These are phyloP conservation scores for Epichloe aotearoae DNA, from an alignment of 2,329 filamentous ascomycete species.

Conservation along the genomic window DNA sequence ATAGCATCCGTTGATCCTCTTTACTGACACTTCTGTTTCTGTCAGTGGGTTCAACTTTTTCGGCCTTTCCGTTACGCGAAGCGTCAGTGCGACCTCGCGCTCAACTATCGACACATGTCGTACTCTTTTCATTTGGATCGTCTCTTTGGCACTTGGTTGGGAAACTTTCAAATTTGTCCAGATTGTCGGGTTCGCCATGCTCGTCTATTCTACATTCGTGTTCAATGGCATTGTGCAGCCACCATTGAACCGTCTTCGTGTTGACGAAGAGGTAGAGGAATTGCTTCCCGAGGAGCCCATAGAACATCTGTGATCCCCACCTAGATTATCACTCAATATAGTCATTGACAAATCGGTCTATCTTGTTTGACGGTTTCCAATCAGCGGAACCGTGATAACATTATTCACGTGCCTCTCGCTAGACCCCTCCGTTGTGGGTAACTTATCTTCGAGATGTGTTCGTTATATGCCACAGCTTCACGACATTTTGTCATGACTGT, in stretches of 20 bases:
- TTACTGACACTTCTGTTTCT: conserved; percentile 10
- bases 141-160: conserved; percentile 87
- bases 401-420: no score
- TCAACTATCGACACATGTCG: conserved; percentile 96
- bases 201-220: conserved; percentile 93
- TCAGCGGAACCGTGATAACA: background rate
- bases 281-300: conserved; percentile 74
- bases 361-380: background rate
- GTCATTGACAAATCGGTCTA: background rate
- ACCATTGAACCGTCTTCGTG: conserved; percentile 56
- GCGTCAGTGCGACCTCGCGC: conserved; percentile 79
- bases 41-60: conserved; percentile 95
- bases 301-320: conserved; percentile 42
- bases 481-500: no score
- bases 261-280: conserved; percentile 42
- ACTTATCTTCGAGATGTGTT: no score
- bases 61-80: conserved; percentile 81
- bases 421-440: no score
- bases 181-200: conserved; percentile 70
- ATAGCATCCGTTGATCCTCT: background rate
- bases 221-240: conserved; percentile 91
- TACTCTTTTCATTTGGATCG: conserved; percentile 96
- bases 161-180: conserved; percentile 97
- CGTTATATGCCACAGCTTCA: no score
- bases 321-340: background rate